These are phyloP conservation scores for Pichia californica DNA, from an alignment of 805 yeast genomes.

Conservation along the genomic window DNA sequence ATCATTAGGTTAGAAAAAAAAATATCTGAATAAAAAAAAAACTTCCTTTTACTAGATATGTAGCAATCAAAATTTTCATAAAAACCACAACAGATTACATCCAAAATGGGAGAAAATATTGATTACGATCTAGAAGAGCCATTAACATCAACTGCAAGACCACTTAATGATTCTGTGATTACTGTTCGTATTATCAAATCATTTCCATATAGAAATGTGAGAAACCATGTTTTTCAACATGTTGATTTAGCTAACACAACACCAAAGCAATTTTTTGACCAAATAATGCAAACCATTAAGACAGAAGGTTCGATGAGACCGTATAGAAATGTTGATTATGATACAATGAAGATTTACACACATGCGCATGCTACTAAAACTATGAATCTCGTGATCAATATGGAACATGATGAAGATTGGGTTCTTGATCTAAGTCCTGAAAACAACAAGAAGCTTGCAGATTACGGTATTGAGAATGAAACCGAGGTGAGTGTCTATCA, in stretches of 20 bases:
- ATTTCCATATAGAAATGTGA: slow-evolving; percentile 84
- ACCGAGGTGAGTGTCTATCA: slow-evolving; percentile 87
- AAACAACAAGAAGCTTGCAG: slow-evolving; percentile 37
- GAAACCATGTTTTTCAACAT: slow-evolving; percentile 61
- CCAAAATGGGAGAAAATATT: background rate
- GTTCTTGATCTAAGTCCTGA: slow-evolving; percentile 35
- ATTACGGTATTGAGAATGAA: slow-evolving; percentile 70
- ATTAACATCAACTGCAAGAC: slow-evolving; percentile 70
- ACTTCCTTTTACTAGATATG: too few species aligned
- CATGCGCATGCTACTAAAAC: slow-evolving; percentile 95
- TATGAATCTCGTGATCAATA: slow-evolving; percentile 83
- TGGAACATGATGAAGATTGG: slow-evolving; percentile 75
- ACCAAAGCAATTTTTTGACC: slow-evolving; percentile 54
- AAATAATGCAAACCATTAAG: slow-evolving; percentile 38
- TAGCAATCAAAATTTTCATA: too few species aligned
- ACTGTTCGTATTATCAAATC: slow-evolving; percentile 87
- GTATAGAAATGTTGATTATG: slow-evolving; percentile 66
- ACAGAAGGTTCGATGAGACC: slow-evolving; percentile 70
- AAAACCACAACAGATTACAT: too few species aligned
- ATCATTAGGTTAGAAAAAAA: too few species aligned
- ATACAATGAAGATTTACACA: slow-evolving; percentile 80
- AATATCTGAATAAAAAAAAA: too few species aligned
- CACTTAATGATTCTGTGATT: slow-evolving; percentile 61
- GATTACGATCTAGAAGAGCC: slow-evolving; percentile 56
- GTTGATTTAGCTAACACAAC: slow-evolving; percentile 67